Evolutionary conservation across 2,329 filamentous ascomycete genomes (phyloP), one percentile per base, ranked within the genome.

Genomic region (Epicoccum nigrum): DNA sequence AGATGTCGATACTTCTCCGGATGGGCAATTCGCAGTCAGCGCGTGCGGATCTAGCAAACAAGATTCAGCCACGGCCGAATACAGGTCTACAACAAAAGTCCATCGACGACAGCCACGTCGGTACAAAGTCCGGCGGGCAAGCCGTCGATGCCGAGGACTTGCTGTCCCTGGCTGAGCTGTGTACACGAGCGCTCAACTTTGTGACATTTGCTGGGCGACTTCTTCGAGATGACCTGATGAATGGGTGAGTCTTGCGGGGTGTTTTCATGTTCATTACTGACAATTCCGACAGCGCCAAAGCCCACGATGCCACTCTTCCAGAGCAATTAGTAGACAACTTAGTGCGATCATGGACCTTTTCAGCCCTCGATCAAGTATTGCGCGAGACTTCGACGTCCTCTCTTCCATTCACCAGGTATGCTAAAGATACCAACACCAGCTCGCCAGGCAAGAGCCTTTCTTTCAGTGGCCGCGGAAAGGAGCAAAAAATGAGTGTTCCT

Each of bases 111-210:
- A 63, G 63, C 27, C 59, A 54, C 38, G 45, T 70, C 11, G 67
- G 69, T 7, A 68, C 60, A 38, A 68, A 58, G 19, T 62, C 62
- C 4, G 52, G 39, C 25, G 45, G 45, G 16, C 41, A 55, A 15
- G 15, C 54, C 0, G 83, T 86, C 33, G 87, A 89, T 54, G 70
- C 81, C 0, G 91, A 96, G 70, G 88, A 96, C 62, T 75, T 97
- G 19, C 77, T 83, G 8, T 84, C 92, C 55, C 81, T 97, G n/a
- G 88, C 90, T 1, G 92, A 97, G 66, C 85, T 97, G 21, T 96
- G 92, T 68, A 86, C 86, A 54, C 83, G 92, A 51, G 87, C 91
- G 1, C 81, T 94, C 8, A 87, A 90, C 55, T 97, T 97, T 63
- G 88, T 97, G 30, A 88, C 90, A 1, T 84, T 87, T 31, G 86